Evolutionary conservation across 306 rosid species (phyloP).

Genomic region (Leucaena leucocephala): DNA sequence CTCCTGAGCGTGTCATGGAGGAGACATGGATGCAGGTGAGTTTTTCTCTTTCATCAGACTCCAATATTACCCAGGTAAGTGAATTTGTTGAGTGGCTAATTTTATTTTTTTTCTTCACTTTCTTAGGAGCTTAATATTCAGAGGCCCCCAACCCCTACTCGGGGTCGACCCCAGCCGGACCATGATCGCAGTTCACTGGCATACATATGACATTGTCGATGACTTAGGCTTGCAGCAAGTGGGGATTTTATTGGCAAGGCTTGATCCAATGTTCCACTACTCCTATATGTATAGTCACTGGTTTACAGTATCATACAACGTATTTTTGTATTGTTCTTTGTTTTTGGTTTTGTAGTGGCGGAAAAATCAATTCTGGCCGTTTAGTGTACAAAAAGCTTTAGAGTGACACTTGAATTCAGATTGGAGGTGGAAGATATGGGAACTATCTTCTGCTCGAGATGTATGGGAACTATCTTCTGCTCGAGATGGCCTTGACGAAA

Average conservation of each 20-base stretch:
- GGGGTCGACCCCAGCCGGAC: constrained; percentile 98
- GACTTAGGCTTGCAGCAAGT: constrained; percentile 27
- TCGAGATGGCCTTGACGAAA: constrained; percentile 37
- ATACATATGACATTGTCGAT: constrained; percentile 63
- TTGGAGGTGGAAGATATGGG: constrained; percentile 42
- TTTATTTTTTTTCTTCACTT: neutral
- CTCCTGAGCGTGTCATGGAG: constrained; percentile 87
- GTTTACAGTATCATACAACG: constrained; percentile 23
- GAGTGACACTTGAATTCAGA: constrained; percentile 35
- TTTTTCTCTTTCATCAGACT: constrained; percentile 25
- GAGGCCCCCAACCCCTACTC: constrained; percentile 98
- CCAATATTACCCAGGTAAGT: constrained; percentile 2
- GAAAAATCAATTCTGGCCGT: constrained; percentile 36
- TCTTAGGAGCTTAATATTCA: constrained; percentile 91
- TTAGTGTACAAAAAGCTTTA: constrained; percentile 43
- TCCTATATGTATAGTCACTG: constrained; percentile 21
- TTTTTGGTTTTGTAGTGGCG: constrained; percentile 31
- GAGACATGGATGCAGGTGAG: constrained; percentile 99
- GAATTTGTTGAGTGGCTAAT: constrained; percentile 1
- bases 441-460: constrained; percentile 26
- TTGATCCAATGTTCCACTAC: constrained; percentile 17
- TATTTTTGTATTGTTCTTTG: constrained; percentile 27
- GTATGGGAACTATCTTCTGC: constrained; percentile 42
- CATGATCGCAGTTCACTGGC: constrained; percentile 96
- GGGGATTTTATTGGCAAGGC: constrained; percentile 30